A percentile compares a stretch with the other conserved stretches of the same genome.
Evolutionary conservation across 192 early-diverging fungal genomes (phyloP).

Genomic region (Coemansia sp.): DNA sequence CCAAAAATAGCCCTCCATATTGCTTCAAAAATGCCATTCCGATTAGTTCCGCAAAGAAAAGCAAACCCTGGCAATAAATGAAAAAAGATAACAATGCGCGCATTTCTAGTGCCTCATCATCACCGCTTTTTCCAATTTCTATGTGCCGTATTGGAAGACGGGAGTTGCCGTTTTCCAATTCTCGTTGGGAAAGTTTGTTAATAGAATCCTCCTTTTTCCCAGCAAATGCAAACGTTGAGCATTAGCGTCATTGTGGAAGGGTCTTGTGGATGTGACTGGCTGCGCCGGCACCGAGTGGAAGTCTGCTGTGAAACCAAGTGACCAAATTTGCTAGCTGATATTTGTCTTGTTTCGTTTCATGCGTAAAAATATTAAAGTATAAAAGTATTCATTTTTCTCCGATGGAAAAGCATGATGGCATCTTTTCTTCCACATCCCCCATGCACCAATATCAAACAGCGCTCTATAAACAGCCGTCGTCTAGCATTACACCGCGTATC

Average conservation of each 20-base stretch:
- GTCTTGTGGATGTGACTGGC: too few species aligned
- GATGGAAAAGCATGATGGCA: too few species aligned
- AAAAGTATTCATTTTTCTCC: too few species aligned
- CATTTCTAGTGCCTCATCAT: not conserved
- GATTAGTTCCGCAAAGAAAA: constrained; percentile 9
- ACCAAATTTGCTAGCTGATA: too few species aligned
- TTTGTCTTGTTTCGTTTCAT: too few species aligned
- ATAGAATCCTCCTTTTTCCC: too few species aligned
- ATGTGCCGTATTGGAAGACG: not conserved
- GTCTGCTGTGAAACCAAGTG: too few species aligned
- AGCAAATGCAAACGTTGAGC: too few species aligned
- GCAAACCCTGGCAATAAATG: not conserved
- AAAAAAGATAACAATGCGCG: not conserved
- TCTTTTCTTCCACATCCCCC: not conserved
- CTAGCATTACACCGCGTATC: not conserved
- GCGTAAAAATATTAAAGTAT: too few species aligned
- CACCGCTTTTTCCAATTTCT: not conserved
- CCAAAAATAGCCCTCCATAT: not conserved
- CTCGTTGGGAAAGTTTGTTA: not conserved
- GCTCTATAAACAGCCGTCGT: not conserved
- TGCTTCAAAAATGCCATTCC: not conserved
- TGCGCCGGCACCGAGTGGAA: too few species aligned
- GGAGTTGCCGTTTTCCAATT: not conserved
- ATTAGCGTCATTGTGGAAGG: too few species aligned
- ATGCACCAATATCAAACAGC: not conserved